Evolutionary conservation across 805 yeast species (phyloP).

Genomic region (Saturnispora ahearnii): DNA sequence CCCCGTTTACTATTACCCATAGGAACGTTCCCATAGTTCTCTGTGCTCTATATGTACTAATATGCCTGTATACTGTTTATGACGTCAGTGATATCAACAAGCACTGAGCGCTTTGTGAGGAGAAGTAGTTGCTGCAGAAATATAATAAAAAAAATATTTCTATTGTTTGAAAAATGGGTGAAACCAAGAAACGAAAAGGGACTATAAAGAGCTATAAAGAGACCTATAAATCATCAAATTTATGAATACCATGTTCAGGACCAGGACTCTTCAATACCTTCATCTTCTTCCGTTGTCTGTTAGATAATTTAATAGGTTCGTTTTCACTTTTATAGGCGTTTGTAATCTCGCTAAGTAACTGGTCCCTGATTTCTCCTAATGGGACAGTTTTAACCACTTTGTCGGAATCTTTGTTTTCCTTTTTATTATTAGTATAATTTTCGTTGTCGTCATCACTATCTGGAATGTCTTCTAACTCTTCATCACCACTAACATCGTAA

Average conservation of each 20-base stretch:
- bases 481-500: background rate
- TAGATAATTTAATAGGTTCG: conserved; percentile 13
- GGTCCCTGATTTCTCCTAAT: conserved; percentile 19
- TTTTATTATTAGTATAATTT: conserved; percentile 16
- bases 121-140: background rate
- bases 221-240: conserved; percentile 41
- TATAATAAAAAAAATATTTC: background rate
- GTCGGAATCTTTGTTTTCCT: conserved; percentile 3
- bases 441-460: conserved; percentile 7
- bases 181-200: background rate
- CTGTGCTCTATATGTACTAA: too few relatives aligned
- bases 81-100: background rate
- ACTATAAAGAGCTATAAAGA: background rate
- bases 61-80: background rate
- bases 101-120: background rate
- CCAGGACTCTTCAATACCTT: conserved; percentile 37
- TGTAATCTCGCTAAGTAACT: conserved; percentile 20
- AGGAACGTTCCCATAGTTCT: too few relatives aligned
- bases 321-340: conserved; percentile 18
- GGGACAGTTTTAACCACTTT: conserved; percentile 17
- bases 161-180: background rate
- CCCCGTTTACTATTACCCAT: background rate
- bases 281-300: conserved; percentile 25
- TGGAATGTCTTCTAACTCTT: conserved; percentile 7
- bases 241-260: conserved; percentile 56